Conservation (phyloP, 495 filamentous ascomycete genomes). For the Hypoxylon subgilvum region DNA sequence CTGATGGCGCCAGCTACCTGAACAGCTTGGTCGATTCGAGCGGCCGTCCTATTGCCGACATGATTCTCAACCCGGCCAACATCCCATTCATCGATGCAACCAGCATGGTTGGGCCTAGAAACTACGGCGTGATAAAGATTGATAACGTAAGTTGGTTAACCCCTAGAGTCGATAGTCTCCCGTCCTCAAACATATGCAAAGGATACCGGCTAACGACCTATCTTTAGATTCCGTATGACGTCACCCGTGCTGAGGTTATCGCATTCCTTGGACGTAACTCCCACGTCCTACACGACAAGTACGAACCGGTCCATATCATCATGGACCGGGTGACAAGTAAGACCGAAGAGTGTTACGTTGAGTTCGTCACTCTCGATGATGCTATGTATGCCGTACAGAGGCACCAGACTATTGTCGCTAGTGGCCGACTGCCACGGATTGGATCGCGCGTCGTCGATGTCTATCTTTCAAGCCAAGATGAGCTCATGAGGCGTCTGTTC, state of each 20-base stretch:
- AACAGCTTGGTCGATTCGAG: conserved; percentile 36
- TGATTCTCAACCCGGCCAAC: conserved; percentile 41
- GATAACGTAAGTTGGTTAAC: conserved; percentile 41
- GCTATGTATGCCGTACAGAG: conserved; percentile 61
- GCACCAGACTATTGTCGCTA: conserved; percentile 43
- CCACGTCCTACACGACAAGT: conserved; percentile 59
- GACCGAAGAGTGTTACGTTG: conserved; percentile 77
- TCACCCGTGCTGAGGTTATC: conserved; percentile 69
- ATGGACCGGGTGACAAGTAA: conserved; percentile 81
- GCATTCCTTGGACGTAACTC: conserved; percentile 74
- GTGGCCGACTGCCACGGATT: conserved; percentile 60
- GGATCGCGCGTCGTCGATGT: conserved; percentile 71
- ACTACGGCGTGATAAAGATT: conserved; percentile 44
- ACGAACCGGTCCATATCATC: conserved; percentile 77
- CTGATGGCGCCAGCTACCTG: conserved; percentile 37
- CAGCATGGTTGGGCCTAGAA: not conserved
- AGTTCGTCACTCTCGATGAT: conserved; percentile 62
- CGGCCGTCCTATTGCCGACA: conserved; percentile 39
- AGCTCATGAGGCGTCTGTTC: conserved; percentile 70
- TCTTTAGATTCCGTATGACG: conserved; percentile 69
- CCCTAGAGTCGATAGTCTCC: not conserved
- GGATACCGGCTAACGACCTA: conserved; percentile 1
- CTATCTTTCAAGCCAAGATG: conserved; percentile 63
- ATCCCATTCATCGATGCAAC: conserved; percentile 52
- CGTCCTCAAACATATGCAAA: not conserved